These are phyloP conservation scores for Blastobotrys illinoisensis DNA, from an alignment of 1,139 yeast genomes.

Conservation along the genomic window DNA sequence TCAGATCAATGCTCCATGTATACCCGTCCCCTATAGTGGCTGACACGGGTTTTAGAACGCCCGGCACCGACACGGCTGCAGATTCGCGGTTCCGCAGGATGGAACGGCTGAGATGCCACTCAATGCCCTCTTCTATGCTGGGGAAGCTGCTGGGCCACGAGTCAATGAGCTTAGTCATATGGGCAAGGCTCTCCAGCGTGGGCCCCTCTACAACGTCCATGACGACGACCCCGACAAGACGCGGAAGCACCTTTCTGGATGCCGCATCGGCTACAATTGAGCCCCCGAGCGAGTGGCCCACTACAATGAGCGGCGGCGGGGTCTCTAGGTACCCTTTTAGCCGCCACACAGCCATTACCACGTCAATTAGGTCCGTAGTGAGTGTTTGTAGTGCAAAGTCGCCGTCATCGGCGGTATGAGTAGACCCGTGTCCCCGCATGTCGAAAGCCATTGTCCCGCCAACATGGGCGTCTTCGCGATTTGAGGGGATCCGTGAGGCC, in stretches of 20 bases:
- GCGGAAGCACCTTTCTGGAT: conserved; percentile 12
- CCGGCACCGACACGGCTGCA: conserved; percentile 75
- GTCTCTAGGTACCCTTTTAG: conserved; percentile 23
- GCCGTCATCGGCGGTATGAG: conserved; percentile 29
- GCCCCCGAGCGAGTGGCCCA: conserved; percentile 95
- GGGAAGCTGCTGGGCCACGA: conserved; percentile 57
- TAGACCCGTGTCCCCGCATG: conserved; percentile 75
- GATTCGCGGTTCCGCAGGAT: conserved; percentile 51
- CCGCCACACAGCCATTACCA: conserved; percentile 40
- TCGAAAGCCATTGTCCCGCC: conserved; percentile 71
- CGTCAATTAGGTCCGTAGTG: conserved; percentile 49
- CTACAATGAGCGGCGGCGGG: conserved; percentile 43
- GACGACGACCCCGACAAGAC: conserved; percentile 58
- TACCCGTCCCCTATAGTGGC: conserved; percentile 5
- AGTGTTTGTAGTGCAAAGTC: conserved; percentile 50
- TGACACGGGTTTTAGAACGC: conserved; percentile 23
- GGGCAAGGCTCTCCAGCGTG: conserved; percentile 61
- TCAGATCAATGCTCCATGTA: conserved; percentile 62
- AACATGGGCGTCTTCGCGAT: conserved; percentile 22
- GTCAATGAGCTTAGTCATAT: conserved; percentile 60
- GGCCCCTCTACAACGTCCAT: conserved; percentile 93
- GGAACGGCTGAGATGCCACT: conserved; percentile 64
- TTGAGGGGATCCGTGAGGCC: conserved; percentile 12
- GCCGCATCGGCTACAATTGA: conserved; percentile 60
- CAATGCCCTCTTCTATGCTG: conserved; percentile 55